Percentiles rank a stretch among this genome's conserved stretches.
phyloP scores from a whole-genome alignment of 805 yeast species.

The Pichia thaimueangensis region DNA sequence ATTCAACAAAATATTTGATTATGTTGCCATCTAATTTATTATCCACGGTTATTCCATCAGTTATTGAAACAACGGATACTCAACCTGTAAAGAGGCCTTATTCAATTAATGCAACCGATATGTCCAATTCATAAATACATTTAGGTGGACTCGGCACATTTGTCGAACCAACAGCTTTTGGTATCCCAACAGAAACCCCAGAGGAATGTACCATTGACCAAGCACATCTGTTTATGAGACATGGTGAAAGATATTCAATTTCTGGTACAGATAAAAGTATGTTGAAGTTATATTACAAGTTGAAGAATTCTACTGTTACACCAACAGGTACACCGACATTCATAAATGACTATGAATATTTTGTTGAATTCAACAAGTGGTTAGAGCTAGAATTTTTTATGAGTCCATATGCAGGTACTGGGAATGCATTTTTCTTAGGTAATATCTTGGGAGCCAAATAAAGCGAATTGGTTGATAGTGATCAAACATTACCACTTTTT shows the following conservation, averaged over 20 bases:
- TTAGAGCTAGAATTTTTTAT: neutral
- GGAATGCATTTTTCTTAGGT: neutral
- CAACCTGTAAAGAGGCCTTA: too few relatives aligned
- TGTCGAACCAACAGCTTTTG: constrained; percentile 37
- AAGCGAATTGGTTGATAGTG: neutral
- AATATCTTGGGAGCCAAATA: neutral
- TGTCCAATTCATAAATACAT: neutral
- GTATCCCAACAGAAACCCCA: constrained; percentile 45
- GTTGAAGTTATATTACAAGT: constrained; percentile 20
- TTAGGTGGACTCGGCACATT: constrained; percentile 5
- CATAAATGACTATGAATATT: constrained; percentile 38
- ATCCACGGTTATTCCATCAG: too few relatives aligned
- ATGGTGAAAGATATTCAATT: constrained; percentile 68
- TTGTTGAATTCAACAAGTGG: neutral
- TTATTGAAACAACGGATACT: too few relatives aligned
- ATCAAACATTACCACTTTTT: neutral
- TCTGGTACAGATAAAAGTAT: constrained; percentile 25
- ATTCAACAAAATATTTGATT: too few relatives aligned
- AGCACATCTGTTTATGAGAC: constrained; percentile 63
- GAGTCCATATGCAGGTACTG: neutral
- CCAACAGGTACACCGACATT: constrained; percentile 44
- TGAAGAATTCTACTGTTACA: constrained; percentile 29
- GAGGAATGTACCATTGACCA: constrained; percentile 50
- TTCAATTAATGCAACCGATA: neutral
- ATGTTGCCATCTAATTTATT: too few relatives aligned